Conservation (phyloP, 2,329 filamentous ascomycete species). For the Chlorencoelia australis region DNA sequence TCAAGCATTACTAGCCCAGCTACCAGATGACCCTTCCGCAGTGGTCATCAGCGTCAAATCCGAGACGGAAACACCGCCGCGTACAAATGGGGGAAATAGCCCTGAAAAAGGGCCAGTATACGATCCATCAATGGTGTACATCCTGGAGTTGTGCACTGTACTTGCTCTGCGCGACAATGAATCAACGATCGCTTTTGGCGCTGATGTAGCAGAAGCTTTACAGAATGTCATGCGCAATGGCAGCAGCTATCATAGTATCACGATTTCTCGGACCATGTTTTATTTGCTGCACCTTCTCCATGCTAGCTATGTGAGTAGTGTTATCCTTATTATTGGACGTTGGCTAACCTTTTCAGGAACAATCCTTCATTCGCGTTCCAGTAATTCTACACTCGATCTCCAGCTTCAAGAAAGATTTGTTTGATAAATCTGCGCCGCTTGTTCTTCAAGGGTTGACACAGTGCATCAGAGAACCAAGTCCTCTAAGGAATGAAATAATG, state of each 20-base stretch:
- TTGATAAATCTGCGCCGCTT: constrained; percentile 66
- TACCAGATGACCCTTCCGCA: constrained; percentile 77
- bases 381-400: constrained; percentile 88
- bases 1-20: constrained; percentile 63
- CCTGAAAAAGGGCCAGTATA: constrained; percentile 54
- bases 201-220: constrained; percentile 69
- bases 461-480: constrained; percentile 68
- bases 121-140: constrained; percentile 77
- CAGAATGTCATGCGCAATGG: constrained; percentile 74
- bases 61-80: constrained; percentile 56
- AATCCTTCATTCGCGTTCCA: constrained; percentile 84
- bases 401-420: constrained; percentile 66
- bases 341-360: constrained; percentile 46
- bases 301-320: constrained; percentile 64
- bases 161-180: constrained; percentile 67
- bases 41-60: constrained; percentile 83
- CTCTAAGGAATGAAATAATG: constrained; percentile 83
- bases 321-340: constrained; percentile 7
- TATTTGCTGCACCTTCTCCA: constrained; percentile 77
- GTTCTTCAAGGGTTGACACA: constrained; percentile 69
- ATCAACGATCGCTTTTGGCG: constrained; percentile 64
- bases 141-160: constrained; percentile 83
- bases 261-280: constrained; percentile 73
- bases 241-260: constrained; percentile 68
- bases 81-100: constrained; percentile 46